These are phyloP conservation scores for Pyrus hybrid DNA, from an alignment of 331 rosid species.

Conservation along the genomic window DNA sequence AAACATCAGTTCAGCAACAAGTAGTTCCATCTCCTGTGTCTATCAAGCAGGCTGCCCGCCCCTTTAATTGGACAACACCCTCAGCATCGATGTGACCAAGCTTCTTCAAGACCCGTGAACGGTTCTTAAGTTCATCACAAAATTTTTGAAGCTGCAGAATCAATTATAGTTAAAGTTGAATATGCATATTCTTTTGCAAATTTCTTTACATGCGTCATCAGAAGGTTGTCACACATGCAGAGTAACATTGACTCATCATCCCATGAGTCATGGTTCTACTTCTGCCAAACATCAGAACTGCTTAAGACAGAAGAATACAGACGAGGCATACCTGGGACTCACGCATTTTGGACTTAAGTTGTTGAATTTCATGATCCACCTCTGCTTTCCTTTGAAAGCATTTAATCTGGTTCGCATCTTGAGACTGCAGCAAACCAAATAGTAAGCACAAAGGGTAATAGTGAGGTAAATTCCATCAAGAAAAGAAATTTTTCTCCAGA, in stretches of 20 bases:
- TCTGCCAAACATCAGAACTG: background rate
- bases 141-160: slow-evolving; percentile 79
- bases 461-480: slow-evolving; percentile 6
- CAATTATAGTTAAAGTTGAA: background rate
- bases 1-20: slow-evolving; percentile 93
- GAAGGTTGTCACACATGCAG: background rate
- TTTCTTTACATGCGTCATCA: background rate
- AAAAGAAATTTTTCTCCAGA: slow-evolving; percentile 4
- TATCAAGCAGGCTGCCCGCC: slow-evolving; percentile 97
- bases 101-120: slow-evolving; percentile 87
- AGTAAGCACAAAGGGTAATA: slow-evolving; percentile 1
- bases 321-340: slow-evolving; percentile 76
- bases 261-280: background rate
- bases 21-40: slow-evolving; percentile 99
- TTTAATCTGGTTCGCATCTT: slow-evolving; percentile 74
- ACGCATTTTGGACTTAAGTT: slow-evolving; percentile 83
- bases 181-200: background rate
- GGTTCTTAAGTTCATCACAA: slow-evolving; percentile 84
- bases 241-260: background rate
- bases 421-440: slow-evolving; percentile 37
- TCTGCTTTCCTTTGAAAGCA: slow-evolving; percentile 94
- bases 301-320: slow-evolving; percentile 5
- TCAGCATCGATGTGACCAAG: slow-evolving; percentile 95
- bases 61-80: slow-evolving; percentile 92
- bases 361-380: slow-evolving; percentile 91